Conservation (phyloP, 805 yeast genomes). For the Metschnikowia reukaufii region DNA sequence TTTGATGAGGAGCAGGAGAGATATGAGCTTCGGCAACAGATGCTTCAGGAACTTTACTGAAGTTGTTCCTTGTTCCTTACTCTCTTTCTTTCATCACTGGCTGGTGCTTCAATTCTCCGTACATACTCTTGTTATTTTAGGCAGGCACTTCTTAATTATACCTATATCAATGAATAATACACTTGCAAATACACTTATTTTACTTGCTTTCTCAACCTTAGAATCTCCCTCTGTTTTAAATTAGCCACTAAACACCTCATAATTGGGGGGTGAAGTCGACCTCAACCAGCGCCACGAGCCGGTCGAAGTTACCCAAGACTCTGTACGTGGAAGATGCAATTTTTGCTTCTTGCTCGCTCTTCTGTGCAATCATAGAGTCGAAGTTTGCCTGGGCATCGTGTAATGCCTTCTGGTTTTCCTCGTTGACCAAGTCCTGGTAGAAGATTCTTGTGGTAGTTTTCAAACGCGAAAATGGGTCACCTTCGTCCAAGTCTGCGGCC, state of each 20-base stretch:
- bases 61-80: background rate
- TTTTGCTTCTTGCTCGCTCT: slow-evolving; percentile 44
- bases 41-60: slow-evolving; percentile 32
- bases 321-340: slow-evolving; percentile 55
- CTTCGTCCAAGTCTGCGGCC: slow-evolving; percentile 43
- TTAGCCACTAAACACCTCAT: too few species aligned
- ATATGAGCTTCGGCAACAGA: slow-evolving; percentile 38
- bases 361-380: slow-evolving; percentile 38
- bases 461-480: slow-evolving; percentile 86
- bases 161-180: too few species aligned
- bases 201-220: too few species aligned
- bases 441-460: slow-evolving; percentile 85
- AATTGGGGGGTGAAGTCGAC: slow-evolving; percentile 33
- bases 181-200: background rate
- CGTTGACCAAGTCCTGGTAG: slow-evolving; percentile 57
- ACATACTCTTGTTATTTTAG: background rate
- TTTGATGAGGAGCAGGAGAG: slow-evolving; percentile 34
- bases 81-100: slow-evolving; percentile 5
- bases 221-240: too few species aligned
- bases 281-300: slow-evolving; percentile 45
- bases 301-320: slow-evolving; percentile 58
- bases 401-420: slow-evolving; percentile 59
- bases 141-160: background rate
- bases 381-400: slow-evolving; percentile 51
- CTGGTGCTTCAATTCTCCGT: slow-evolving; percentile 10